Conservation (phyloP, 176 grass and related monocot genomes). For the Pharus latifolius region DNA sequence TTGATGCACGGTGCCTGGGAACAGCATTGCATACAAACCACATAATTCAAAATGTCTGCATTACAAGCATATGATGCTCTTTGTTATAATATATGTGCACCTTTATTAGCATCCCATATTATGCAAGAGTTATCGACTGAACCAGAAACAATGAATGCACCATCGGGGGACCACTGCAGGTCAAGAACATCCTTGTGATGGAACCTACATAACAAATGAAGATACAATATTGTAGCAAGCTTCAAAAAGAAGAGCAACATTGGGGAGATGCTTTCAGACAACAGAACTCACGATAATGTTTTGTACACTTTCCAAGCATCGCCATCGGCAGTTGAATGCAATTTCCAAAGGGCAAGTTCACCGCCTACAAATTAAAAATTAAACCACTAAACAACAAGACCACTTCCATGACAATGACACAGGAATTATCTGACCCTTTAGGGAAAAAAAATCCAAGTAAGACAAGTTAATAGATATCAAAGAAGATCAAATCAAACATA, state of each 20-base stretch:
- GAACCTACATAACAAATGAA: conserved; percentile 46
- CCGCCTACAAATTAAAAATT: conserved; percentile 47
- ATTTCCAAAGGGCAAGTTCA: conserved; percentile 72
- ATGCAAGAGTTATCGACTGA: conserved; percentile 98
- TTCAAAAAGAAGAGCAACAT: background rate
- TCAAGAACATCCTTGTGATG: conserved; percentile 97
- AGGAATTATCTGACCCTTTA: background rate
- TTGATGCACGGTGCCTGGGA: conserved; percentile 64
- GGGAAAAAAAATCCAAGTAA: background rate
- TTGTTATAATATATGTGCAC: conserved; percentile 11
- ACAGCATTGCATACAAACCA: conserved; percentile 3
- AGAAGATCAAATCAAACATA: conserved; percentile 25
- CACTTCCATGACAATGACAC: background rate
- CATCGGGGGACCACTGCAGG: conserved; percentile 79
- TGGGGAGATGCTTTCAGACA: background rate
- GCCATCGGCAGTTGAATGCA: conserved; percentile 26
- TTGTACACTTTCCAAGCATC: conserved; percentile 75
- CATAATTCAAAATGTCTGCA: background rate
- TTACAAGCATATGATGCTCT: background rate
- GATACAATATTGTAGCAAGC: background rate
- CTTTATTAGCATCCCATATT: conserved; percentile 92
- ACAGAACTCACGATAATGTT: conserved; percentile 52
- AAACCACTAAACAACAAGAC: no score
- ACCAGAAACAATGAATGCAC: conserved; percentile 65
- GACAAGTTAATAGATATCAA: background rate